phyloP scores from a whole-genome alignment of 2,329 filamentous ascomycete species.

The Calonectria honghensis region DNA sequence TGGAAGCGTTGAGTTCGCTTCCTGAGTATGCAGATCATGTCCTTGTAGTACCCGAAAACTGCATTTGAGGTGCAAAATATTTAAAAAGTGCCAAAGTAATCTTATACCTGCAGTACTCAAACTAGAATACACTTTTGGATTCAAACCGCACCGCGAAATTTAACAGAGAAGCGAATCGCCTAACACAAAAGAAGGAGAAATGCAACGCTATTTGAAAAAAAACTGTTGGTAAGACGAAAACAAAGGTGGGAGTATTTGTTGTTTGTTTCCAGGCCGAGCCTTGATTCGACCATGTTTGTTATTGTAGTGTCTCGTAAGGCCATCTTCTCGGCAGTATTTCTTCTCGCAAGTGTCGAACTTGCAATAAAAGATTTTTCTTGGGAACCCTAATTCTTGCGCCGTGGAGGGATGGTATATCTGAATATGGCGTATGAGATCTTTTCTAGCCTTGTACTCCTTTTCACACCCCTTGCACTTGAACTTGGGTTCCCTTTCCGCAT shows the following conservation, averaged over 20 bases:
- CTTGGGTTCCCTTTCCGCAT: neutral
- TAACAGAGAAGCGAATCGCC: neutral
- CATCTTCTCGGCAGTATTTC: neutral
- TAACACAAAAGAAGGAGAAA: neutral
- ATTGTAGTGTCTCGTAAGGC: neutral
- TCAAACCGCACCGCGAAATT: neutral
- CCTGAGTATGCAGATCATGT: neutral
- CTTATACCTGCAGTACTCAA: neutral
- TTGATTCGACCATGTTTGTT: conserved; percentile 5
- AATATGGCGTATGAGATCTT: conserved; percentile 2
- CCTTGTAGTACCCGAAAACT: no score
- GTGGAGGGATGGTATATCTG: neutral
- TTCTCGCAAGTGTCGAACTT: neutral
- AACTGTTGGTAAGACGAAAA: neutral
- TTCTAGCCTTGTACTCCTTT: neutral
- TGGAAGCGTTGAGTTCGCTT: neutral
- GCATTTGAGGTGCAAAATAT: neutral
- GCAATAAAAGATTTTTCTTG: neutral
- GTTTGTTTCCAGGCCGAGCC: neutral
- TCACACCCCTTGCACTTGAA: neutral
- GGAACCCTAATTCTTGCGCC: neutral
- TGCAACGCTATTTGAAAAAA: neutral
- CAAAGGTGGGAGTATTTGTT: neutral
- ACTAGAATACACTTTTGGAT: neutral
- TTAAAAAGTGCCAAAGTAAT: neutral